Base-by-base conservation (phyloP, 2,329 filamentous ascomycete genomes). In the Arthrobotrys musiformis region DNA sequence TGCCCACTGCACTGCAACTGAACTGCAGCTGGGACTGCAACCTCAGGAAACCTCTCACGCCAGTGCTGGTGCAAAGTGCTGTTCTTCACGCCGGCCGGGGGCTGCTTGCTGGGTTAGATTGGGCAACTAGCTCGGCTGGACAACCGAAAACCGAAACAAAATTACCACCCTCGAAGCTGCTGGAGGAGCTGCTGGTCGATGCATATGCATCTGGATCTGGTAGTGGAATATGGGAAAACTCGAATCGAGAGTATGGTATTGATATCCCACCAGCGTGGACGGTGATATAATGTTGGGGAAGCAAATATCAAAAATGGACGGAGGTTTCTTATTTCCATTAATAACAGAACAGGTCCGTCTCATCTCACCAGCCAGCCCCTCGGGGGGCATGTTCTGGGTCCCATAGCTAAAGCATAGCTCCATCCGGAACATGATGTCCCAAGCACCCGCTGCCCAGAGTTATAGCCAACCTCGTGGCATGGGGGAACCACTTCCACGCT, bases 81-180 rank as follows among this genome's bases (percentile, higher is more conserved):
- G 56, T 24, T 58, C 28, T 48, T 56, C 42, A 58, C 50, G 19
- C 52, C 26, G 7, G 50, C n/a, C n/a, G n/a, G n/a, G n/a, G n/a
- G n/a, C n/a, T n/a, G 15, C 40, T 13, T 33, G 35, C 11, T 58
- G 24, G n/a, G n/a, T n/a, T n/a, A 40, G 46, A 54, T 54, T 62
- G 44, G 54, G 26, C 15, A 62, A 33, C 56, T 63, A 62, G 44
- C 56, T 63, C 56, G 46, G 68, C 48, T 72, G 48, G 58, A 63
- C 68, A 48, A 46, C 68, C 68, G 58, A 72, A 72, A 72, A 54
- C 33, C 58, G 40, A 72, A 58, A 56, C 26, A 15, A 64, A 28
- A 48, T 58, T 48, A 48, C 58, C 46, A 28, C 48, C 9, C 37
- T 15, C 24, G 37, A 72, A 58, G 40, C 40, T 42, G 40, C n/a